Conservation (phyloP, 2,329 filamentous ascomycete species). For the Colletotrichum navitas region DNA sequence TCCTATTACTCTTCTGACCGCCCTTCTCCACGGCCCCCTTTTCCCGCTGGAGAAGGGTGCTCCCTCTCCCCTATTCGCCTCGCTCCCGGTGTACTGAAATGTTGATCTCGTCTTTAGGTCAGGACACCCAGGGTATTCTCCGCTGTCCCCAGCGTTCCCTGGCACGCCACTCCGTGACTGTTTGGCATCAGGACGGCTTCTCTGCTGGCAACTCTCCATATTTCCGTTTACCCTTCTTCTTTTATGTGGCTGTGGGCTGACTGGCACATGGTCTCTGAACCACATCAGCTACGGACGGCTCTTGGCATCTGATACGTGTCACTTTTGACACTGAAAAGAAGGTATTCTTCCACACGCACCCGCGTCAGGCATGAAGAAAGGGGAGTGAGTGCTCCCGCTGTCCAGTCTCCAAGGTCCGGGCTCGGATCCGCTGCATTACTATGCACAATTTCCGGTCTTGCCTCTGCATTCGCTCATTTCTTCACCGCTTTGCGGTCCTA, state of each 20-base stretch:
- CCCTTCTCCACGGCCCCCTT: neutral
- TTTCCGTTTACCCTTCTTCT: neutral
- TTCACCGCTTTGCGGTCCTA: slow-evolving; percentile 11
- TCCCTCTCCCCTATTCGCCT: neutral
- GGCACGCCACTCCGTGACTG: slow-evolving; percentile 16
- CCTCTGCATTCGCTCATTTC: neutral
- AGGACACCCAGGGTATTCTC: slow-evolving; percentile 2
- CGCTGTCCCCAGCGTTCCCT: slow-evolving; percentile 8
- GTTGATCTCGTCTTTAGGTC: slow-evolving; percentile 12
- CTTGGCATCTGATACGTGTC: neutral
- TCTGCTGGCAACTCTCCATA: neutral
- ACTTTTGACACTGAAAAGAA: neutral
- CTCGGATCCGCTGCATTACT: slow-evolving; percentile 33
- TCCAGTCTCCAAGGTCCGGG: slow-evolving; percentile 12
- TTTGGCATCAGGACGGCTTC: neutral
- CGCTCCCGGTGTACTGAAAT: slow-evolving; percentile 4
- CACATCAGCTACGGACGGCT: neutral
- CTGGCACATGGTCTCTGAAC: neutral
- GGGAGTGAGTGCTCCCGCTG: slow-evolving; percentile 6
- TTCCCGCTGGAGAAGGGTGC: neutral
- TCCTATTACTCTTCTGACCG: neutral
- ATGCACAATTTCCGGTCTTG: slow-evolving; percentile 30
- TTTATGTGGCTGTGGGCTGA: neutral
- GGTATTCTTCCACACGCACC: neutral
- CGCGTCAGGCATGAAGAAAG: neutral